Conservation (phyloP, 768 basidiomycete species). For the Mycena galopus region DNA sequence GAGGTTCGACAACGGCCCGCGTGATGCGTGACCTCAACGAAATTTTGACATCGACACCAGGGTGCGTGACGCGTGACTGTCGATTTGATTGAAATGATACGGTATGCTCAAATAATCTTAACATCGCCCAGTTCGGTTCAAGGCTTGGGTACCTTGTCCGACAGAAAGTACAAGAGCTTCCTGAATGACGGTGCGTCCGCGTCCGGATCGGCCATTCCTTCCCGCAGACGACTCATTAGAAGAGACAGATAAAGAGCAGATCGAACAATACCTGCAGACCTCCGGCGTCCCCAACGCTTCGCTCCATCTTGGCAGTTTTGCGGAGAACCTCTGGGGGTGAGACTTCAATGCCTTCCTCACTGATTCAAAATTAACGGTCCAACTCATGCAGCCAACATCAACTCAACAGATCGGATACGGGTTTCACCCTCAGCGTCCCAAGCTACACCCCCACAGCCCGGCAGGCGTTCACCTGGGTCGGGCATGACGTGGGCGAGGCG, state of each 20-base stretch:
- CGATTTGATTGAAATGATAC: too few relatives aligned
- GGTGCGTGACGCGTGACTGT: too few relatives aligned
- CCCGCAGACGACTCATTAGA: neutral
- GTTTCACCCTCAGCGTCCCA: neutral
- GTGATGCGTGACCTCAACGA: too few relatives aligned
- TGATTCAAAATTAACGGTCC: neutral
- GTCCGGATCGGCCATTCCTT: too few relatives aligned
- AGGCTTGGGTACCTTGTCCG: neutral
- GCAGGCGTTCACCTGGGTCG: conserved; percentile 14
- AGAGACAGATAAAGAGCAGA: neutral
- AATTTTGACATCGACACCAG: too few relatives aligned
- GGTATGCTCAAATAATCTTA: too few relatives aligned
- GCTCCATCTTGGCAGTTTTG: neutral
- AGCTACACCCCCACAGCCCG: neutral
- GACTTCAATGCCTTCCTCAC: neutral
- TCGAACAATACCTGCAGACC: conserved; percentile 1
- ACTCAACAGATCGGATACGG: too few relatives aligned
- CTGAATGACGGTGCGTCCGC: neutral
- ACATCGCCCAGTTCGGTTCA: conserved; percentile 1
- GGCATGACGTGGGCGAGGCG: conserved; percentile 7
- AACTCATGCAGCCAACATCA: too few relatives aligned
- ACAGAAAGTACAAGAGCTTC: neutral
- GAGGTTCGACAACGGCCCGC: too few relatives aligned
- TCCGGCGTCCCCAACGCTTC: conserved; percentile 9
- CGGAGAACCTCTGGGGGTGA: conserved; percentile 8